Conservation (phyloP, 257 asterid genomes). For the Lantana camara region DNA sequence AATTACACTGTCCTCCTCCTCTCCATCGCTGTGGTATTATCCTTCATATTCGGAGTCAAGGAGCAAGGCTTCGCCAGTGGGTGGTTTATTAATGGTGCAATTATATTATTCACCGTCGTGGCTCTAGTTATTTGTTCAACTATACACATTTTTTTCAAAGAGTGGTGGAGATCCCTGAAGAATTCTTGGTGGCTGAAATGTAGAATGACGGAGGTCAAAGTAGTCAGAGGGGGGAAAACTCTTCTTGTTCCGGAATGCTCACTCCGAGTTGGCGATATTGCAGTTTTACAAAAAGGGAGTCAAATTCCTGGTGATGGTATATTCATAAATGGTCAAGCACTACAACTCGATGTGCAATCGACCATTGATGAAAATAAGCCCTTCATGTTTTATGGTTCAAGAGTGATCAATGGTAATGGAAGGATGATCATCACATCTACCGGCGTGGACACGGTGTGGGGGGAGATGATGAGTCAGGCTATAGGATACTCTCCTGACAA, state of each 20-base stretch:
- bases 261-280: conserved; percentile 35
- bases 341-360: conserved; percentile 22
- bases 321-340: conserved; percentile 18
- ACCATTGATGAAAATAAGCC: conserved; percentile 21
- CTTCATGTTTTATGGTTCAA: conserved; percentile 36
- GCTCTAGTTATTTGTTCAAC: conserved; percentile 2
- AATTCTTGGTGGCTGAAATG: conserved; percentile 4
- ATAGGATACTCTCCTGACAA: not conserved
- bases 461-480: conserved; percentile 32
- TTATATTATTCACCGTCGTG: conserved; percentile 20
- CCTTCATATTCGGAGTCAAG: conserved; percentile 36
- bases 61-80: conserved; percentile 33
- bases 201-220: conserved; percentile 16
- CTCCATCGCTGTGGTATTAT: conserved; percentile 27
- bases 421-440: conserved; percentile 36
- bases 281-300: conserved; percentile 22
- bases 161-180: conserved; percentile 3
- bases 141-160: not conserved
- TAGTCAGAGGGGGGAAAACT: conserved; percentile 20
- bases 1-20: conserved; percentile 34
- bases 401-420: conserved; percentile 37
- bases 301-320: conserved; percentile 41
- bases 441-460: conserved; percentile 28
- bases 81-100: conserved; percentile 32
- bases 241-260: conserved; percentile 8